Evolutionary conservation across 1,284 basidiomycete genomes (phyloP), one percentile per base, ranked within the genome.

Genomic region (Cryptococcus sp.): DNA sequence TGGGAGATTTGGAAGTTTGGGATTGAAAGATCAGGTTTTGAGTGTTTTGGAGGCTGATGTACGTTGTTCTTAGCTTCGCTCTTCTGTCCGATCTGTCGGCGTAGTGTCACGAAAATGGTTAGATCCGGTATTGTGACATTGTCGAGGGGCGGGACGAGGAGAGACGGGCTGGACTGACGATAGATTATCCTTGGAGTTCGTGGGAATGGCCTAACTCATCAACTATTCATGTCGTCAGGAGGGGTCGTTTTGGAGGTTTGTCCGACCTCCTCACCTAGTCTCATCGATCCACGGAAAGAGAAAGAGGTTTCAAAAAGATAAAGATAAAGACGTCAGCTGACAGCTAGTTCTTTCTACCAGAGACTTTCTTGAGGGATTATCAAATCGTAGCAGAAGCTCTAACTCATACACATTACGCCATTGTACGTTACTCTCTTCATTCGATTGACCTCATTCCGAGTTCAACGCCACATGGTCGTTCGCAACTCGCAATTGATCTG

Each of bases 181-280:
- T n/a, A 56, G 55, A 52, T 58, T 32, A 55, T 61, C 55, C 45
- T 60, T 19, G 56, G 52, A n/a, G 59, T 60, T 21, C 61, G 57
- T 32, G 58, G 61, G 13, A 63, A 63, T 25, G 62, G 62, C 11
- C 49, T 61, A 7, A 61, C 54, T 14, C 62, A 63, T 55, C 59
- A 59, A 45, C 23, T 63, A 32, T 63, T 59, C 59, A 57, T 57
- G 59, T 54, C 52, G 40, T 57, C 62, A 3, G 53, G 51, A 4
- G 44, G 54, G 25, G 57, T 46, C 9, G 59, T 64, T 0, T 42
- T 64, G n/a, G 62, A 64, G 32, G 50, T 52, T 24, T 41, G 50
- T 28, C 45, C 34, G 34, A n/a, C n/a, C n/a, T n/a, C n/a, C n/a
- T n/a, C n/a, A n/a, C n/a, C n/a, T n/a, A n/a, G n/a, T n/a, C n/a